These are phyloP conservation scores for Alternaria triticina DNA, from an alignment of 2,329 filamentous ascomycete genomes.

Conservation along the genomic window DNA sequence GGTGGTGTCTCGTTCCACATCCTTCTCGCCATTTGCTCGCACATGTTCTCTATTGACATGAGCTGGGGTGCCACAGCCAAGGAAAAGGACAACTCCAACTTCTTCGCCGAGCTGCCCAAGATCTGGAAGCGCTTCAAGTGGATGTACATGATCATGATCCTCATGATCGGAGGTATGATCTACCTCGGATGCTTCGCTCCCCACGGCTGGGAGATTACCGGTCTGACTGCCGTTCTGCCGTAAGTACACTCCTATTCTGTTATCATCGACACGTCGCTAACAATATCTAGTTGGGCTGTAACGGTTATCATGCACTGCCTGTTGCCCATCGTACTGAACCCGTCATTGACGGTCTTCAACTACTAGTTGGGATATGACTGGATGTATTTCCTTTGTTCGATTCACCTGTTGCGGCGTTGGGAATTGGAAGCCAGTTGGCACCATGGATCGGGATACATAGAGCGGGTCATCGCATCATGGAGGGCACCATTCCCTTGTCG, in stretches of 20 bases:
- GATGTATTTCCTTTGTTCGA: constrained; percentile 7
- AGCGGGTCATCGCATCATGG: constrained; percentile 7
- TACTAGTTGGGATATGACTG: constrained; percentile 56
- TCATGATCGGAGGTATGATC: constrained; percentile 66
- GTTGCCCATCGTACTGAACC: constrained; percentile 74
- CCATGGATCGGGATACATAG: constrained; percentile 5
- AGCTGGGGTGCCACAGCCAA: constrained; percentile 83
- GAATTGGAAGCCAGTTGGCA: constrained; percentile 15
- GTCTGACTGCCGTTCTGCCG: constrained; percentile 71
- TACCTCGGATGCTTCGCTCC: constrained; percentile 73
- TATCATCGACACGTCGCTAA: constrained; percentile 1
- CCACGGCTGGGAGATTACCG: constrained; percentile 57
- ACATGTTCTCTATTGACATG: constrained; percentile 88
- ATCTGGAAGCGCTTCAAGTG: constrained; percentile 77
- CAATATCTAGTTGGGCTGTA: constrained; percentile 59
- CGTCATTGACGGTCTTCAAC: constrained; percentile 77
- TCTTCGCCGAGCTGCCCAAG: constrained; percentile 83
- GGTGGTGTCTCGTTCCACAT: constrained; percentile 81
- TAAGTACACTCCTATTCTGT: constrained; percentile 5
- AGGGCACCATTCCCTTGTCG: constrained; percentile 1
- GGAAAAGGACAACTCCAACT: constrained; percentile 81
- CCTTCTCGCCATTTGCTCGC: constrained; percentile 75
- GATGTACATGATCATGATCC: constrained; percentile 68
- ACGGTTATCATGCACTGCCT: constrained; percentile 72
- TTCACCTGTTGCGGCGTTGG: constrained; percentile 2